phyloP scores from a whole-genome alignment of 805 yeast genomes.

The Hanseniaspora mollemarum region DNA sequence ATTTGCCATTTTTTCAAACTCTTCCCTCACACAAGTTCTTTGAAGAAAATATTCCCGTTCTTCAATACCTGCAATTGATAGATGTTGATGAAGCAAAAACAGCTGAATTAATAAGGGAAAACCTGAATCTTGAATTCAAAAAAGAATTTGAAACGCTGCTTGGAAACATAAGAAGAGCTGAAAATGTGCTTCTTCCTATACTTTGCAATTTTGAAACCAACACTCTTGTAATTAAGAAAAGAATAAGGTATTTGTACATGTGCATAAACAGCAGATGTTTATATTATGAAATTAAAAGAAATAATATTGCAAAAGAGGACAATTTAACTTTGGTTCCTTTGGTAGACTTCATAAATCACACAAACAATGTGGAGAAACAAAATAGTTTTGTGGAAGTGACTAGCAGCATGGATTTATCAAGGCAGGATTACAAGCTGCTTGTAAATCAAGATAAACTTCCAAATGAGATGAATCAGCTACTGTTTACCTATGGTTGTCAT shows the following conservation, averaged over 20 bases:
- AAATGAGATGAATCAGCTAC: slow-evolving; percentile 44
- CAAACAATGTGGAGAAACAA: slow-evolving; percentile 31
- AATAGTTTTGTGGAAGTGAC: slow-evolving; percentile 44
- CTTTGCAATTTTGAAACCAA: background rate
- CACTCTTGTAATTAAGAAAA: slow-evolving; percentile 13
- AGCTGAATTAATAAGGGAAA: background rate
- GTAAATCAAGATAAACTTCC: background rate
- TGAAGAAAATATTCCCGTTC: slow-evolving; percentile 2
- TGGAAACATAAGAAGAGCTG: background rate
- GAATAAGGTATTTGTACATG: slow-evolving; percentile 58
- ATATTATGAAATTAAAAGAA: slow-evolving; percentile 38
- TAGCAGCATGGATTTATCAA: background rate
- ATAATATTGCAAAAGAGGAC: slow-evolving; percentile 40
- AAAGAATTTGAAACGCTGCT: slow-evolving; percentile 5
- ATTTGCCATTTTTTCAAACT: slow-evolving; percentile 6
- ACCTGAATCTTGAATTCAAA: background rate
- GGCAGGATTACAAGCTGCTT: slow-evolving; percentile 2
- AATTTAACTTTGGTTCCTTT: slow-evolving; percentile 85
- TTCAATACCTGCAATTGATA: background rate
- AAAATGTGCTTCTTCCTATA: background rate
- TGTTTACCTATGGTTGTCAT: slow-evolving; percentile 78
- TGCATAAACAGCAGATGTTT: slow-evolving; percentile 86
- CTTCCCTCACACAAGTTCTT: slow-evolving; percentile 9
- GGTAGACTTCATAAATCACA: slow-evolving; percentile 80
- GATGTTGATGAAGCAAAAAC: background rate